Conservation (phyloP, 1,284 basidiomycete species). For the Farysia itapuensis region DNA sequence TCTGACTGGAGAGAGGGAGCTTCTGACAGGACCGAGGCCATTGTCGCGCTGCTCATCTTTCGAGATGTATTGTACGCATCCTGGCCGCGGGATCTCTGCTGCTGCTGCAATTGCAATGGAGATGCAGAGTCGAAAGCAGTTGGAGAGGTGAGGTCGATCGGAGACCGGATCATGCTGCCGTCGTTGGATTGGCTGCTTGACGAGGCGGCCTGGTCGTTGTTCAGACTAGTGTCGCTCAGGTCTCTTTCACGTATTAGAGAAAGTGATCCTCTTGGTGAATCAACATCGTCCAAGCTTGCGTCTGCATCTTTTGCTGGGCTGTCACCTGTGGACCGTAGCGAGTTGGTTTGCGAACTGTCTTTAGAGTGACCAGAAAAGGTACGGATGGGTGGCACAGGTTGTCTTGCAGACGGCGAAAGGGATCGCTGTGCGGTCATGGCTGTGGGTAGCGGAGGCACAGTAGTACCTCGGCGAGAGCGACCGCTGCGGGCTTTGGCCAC, state of each 20-base stretch:
- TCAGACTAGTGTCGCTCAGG: constrained; percentile 22
- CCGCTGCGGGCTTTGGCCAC: constrained; percentile 49
- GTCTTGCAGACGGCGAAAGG: background rate
- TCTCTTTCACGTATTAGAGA: constrained; percentile 5
- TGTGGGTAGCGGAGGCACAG: constrained; percentile 5
- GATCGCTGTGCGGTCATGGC: background rate
- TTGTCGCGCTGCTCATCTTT: constrained; percentile 45
- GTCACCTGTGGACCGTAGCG: background rate
- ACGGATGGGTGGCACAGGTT: background rate
- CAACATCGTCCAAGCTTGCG: background rate
- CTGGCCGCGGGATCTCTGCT: background rate
- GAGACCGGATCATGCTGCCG: constrained; percentile 1
- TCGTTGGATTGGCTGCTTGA: background rate
- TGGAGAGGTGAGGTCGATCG: too few species aligned
- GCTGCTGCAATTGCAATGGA: background rate
- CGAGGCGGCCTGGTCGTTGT: background rate
- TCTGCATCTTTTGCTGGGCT: too few species aligned
- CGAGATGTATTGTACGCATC: constrained; percentile 6
- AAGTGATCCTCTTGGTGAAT: constrained; percentile 2
- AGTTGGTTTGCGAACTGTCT: constrained; percentile 1
- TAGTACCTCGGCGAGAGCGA: constrained; percentile 18
- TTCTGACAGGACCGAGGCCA: constrained; percentile 20
- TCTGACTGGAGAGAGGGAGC: constrained; percentile 24
- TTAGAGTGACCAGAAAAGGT: background rate
- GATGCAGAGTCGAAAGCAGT: background rate